Evolutionary conservation across 306 rosid genomes (phyloP), one percentile per base, ranked within the genome.

Genomic region (Malus orientalis): DNA sequence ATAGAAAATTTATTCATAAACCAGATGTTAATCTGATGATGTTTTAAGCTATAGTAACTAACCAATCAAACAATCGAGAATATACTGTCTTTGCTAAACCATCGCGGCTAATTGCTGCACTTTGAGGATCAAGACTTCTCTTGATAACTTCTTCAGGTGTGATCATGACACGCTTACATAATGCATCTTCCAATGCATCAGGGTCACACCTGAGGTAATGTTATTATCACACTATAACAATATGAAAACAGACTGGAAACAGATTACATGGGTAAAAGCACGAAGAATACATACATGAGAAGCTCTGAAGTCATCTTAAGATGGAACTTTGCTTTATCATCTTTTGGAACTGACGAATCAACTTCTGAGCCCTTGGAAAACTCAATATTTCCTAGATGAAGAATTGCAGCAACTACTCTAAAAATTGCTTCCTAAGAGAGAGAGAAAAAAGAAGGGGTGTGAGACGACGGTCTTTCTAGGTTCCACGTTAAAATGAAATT

Each of bases 121-220:
- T 95, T 81, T 90, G 91, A 79, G 99, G 99, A 89, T 95, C 99
- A 77, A 95, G 89, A 68, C 97, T 90, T 74, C 97, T 91, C 79
- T 92, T 95, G 76, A 95, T 95, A 66, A 95, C 91, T 89, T 95
- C 99, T 91, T 95, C 99, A 6, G 99, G 99, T 47, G 99, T 95
- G 86, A 95, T 84, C 99, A 95, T 95, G 82, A 92, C 90, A 81
- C 99, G 97, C 91, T 95, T 95, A 59, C 97, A 93, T 74, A 95
- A 86, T 66, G 99, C 97, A 86, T 95, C 99, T 86, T 91, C 87
- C 85, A 95, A 85, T 77, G 86, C 97, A 69, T 22, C 81, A 60
- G 51, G 59, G 80, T 92, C 85, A 77, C 97, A 92, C 99, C 99
- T 95, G 79, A 79, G 76, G 79, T 69, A 81, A 65, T 83, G 82